Conservation (phyloP, 192 early-diverging fungal species). For the Entrophospora sp. region DNA sequence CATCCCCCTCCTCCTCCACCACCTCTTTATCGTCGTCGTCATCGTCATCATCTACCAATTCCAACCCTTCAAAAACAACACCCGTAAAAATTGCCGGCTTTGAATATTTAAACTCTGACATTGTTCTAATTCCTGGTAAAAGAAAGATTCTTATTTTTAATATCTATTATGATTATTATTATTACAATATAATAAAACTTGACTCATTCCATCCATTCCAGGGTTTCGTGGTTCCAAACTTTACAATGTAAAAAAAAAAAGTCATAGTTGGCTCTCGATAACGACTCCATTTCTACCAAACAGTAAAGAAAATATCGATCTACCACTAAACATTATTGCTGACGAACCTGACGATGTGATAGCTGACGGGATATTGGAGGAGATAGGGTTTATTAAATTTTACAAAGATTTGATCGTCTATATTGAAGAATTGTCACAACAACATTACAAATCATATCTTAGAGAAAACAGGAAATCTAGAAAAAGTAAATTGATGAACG, state of each 20-base stretch:
- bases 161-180: too few relatives aligned
- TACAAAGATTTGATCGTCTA: conserved; percentile 1
- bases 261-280: neutral
- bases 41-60: too few relatives aligned
- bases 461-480: too few relatives aligned
- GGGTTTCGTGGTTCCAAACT: conserved; percentile 10
- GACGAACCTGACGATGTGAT: conserved; percentile 4
- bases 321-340: neutral
- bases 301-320: conserved; percentile 10
- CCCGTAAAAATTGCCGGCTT: neutral
- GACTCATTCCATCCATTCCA: too few relatives aligned
- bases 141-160: too few relatives aligned
- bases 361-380: neutral
- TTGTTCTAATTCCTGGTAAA: neutral
- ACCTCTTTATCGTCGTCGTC: too few relatives aligned
- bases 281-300: neutral
- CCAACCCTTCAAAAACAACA: neutral
- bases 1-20: too few relatives aligned
- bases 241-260: neutral
- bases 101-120: neutral
- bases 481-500: neutral
- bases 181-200: too few relatives aligned
- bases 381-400: neutral
- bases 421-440: neutral
- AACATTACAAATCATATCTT: too few relatives aligned